Evolutionary conservation across 139 green algal species (phyloP).

Genomic region (Coelastrella sp.): DNA sequence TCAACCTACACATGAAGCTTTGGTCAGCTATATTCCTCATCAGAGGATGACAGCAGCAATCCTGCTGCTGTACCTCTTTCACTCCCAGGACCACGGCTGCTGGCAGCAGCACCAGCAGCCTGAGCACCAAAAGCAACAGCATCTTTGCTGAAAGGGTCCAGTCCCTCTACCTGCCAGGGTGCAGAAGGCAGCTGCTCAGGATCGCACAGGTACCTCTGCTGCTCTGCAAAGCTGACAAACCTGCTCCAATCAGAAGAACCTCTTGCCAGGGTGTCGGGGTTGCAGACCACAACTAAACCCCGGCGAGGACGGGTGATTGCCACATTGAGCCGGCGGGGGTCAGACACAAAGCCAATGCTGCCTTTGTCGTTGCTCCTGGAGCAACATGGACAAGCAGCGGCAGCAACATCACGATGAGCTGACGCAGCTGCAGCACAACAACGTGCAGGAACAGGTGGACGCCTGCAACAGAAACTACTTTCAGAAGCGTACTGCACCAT

Average conservation of each 20-base stretch:
- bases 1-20: too few species aligned
- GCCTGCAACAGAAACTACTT: not conserved
- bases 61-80: not conserved
- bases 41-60: not conserved
- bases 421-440: not conserved
- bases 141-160: conserved; percentile 30
- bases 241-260: conserved; percentile 53
- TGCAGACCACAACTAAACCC: conserved; percentile 82
- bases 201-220: not conserved
- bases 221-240: conserved; percentile 57
- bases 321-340: conserved; percentile 89
- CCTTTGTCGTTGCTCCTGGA: conserved; percentile 68
- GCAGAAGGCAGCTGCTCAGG: not conserved
- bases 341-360: conserved; percentile 84
- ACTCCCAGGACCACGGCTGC: not conserved
- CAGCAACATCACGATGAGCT: not conserved
- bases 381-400: conserved; percentile 30
- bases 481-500: too few species aligned
- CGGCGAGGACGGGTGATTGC: conserved; percentile 79
- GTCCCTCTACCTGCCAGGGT: conserved; percentile 25
- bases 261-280: conserved; percentile 53
- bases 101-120: not conserved
- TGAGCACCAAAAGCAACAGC: not conserved
- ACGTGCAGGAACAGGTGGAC: not conserved
- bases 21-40: not conserved